Conservation (phyloP, 257 asterid genomes). For the Solanum sitiens region DNA sequence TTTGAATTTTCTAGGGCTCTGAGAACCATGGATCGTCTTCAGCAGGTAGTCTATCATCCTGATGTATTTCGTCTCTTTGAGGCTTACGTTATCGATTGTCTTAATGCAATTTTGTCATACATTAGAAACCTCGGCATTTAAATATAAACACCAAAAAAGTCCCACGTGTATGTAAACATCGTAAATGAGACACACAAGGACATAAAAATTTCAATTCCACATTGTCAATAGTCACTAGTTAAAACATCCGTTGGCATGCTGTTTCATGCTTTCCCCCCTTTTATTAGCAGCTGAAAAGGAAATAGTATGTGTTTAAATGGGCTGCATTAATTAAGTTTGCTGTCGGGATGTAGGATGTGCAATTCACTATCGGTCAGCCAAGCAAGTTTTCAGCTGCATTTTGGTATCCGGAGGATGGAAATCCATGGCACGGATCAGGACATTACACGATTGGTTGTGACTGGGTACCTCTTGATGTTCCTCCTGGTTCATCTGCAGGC, state of each 20-base stretch:
- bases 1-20: conserved; percentile 75
- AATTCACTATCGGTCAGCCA: conserved; percentile 51
- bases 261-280: background rate
- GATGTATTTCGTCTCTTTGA: background rate
- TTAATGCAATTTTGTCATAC: background rate
- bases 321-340: background rate
- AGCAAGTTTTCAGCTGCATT: conserved; percentile 72
- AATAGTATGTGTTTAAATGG: background rate
- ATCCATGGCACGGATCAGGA: conserved; percentile 70
- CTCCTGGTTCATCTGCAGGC: conserved; percentile 24
- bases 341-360: conserved; percentile 48
- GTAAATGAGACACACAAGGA: background rate
- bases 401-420: conserved; percentile 65
- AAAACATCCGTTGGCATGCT: background rate
- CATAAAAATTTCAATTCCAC: background rate
- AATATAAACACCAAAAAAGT: background rate
- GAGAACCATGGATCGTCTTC: conserved; percentile 80
- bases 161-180: background rate
- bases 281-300: background rate
- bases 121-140: background rate
- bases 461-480: conserved; percentile 56
- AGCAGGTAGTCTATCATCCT: conserved; percentile 39
- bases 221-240: background rate
- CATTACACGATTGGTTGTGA: conserved; percentile 69
- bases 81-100: background rate